Evolutionary conservation across 1,139 yeast genomes (phyloP).

Genomic region (Hyphopichia wangnamkhiaoensis): DNA sequence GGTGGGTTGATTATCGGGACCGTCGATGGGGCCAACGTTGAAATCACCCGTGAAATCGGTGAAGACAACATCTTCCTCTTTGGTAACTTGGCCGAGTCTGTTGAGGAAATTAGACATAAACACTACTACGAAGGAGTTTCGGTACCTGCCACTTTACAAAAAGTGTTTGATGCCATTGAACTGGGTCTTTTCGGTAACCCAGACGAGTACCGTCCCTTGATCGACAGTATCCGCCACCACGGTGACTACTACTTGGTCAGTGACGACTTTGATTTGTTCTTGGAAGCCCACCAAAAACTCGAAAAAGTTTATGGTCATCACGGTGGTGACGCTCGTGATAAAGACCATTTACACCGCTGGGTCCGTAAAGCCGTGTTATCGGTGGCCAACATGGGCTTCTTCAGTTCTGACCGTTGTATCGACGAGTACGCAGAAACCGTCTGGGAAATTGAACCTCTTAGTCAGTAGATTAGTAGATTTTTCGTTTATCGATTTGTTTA

Average conservation of each 20-base stretch:
- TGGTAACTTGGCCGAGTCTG: slow-evolving; percentile 88
- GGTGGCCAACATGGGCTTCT: slow-evolving; percentile 94
- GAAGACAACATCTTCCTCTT: slow-evolving; percentile 90
- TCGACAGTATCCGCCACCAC: slow-evolving; percentile 67
- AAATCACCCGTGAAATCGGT: slow-evolving; percentile 90
- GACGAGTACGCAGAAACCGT: slow-evolving; percentile 91
- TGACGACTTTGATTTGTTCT: slow-evolving; percentile 85
- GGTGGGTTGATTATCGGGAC: slow-evolving; percentile 96
- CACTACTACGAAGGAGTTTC: slow-evolving; percentile 63
- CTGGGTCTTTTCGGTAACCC: slow-evolving; percentile 72
- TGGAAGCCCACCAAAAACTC: slow-evolving; percentile 76
- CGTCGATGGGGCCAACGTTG: slow-evolving; percentile 96
- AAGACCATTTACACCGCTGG: slow-evolving; percentile 69
- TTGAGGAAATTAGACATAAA: slow-evolving; percentile 77
- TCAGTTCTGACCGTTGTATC: slow-evolving; percentile 86
- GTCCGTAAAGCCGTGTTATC: slow-evolving; percentile 69
- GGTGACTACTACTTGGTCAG: slow-evolving; percentile 87
- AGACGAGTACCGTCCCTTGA: slow-evolving; percentile 64
- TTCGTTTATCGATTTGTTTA: neutral
- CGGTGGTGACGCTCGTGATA: slow-evolving; percentile 42
- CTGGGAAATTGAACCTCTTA: slow-evolving; percentile 85
- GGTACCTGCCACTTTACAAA: slow-evolving; percentile 55
- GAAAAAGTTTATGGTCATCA: slow-evolving; percentile 66
- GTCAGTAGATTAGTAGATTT: slow-evolving; percentile 21
- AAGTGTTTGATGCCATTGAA: slow-evolving; percentile 71